Base-by-base conservation (phyloP, 2,329 filamentous ascomycete genomes). In the Ophiocordyceps robertsii region DNA sequence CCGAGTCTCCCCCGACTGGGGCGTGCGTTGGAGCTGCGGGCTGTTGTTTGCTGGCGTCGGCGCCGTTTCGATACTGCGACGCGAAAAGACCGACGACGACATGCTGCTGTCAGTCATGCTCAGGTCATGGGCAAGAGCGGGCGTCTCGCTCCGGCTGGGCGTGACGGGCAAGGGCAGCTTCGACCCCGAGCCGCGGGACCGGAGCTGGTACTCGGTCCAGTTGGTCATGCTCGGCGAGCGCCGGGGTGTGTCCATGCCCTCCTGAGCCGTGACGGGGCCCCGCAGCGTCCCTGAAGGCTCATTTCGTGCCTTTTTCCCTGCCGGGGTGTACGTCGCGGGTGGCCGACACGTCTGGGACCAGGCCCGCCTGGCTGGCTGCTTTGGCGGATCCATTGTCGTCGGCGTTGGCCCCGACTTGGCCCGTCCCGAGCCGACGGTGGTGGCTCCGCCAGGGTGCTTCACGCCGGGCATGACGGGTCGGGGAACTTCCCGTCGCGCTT, bases 91-190 rank as follows among this genome's bases (percentile, higher is more conserved):
- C 2, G 65, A 68, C 9, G 63, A 67, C 0, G 59, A 47, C 58
- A 66, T 61, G 53, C 64, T 68, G 50, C 62, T 67, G 42, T 67
- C 65, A 12, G 64, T 64, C 42, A 63, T 56, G 39, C 61, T 66
- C 24, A 55, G 56, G 31, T 66, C 62, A 13, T 56, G 56, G 39
- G 51, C 49, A 27, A 61, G 49, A 7, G 49, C 54, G 2, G 65
- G 64, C 0, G 63, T 65, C 27, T 51, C 55, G 14, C 55, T 56
- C 13, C 61, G 56, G 44, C 55, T 61, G 1, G 62, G 63, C 2
- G 63, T 66, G 14, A 61, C 50, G 14, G 62, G 58, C 4, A 63
- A 51, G 1, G 65, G 65, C 4, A 67, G 52, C 39, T 60, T 62
- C 2, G 65, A 67, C 17, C 52, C 59, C 2, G 63, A 64, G 35